phyloP scores from a whole-genome alignment of 768 basidiomycete genomes.

The Rhodotorula kratochvilovae region DNA sequence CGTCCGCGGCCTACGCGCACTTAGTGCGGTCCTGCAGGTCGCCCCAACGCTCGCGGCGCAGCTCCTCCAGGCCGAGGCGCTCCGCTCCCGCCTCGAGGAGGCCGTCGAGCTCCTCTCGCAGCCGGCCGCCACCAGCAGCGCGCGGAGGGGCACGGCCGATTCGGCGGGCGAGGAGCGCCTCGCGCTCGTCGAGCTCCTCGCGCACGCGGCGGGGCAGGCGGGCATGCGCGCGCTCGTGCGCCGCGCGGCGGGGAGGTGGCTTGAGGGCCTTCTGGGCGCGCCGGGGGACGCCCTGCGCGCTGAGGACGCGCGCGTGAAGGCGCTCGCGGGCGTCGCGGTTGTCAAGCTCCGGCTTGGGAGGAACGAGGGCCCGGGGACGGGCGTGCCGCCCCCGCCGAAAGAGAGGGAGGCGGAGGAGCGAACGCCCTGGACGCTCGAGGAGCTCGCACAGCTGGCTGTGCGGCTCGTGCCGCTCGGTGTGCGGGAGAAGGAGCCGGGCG shows the following conservation, averaged over 20 bases:
- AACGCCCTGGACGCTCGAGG: slow-evolving; percentile 58
- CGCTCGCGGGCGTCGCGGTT: slow-evolving; percentile 66
- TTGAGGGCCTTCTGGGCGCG: slow-evolving; percentile 59
- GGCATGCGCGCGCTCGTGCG: slow-evolving; percentile 62
- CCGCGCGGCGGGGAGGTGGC: slow-evolving; percentile 61
- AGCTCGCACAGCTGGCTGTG: slow-evolving; percentile 51
- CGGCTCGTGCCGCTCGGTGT: background rate
- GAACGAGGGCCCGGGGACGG: slow-evolving; percentile 14
- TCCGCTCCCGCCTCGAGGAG: slow-evolving; percentile 64
- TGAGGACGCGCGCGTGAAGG: slow-evolving; percentile 48
- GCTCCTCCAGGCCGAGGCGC: slow-evolving; percentile 63
- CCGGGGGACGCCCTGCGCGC: slow-evolving; percentile 30
- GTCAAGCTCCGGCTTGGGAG: slow-evolving; percentile 65
- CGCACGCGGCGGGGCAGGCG: slow-evolving; percentile 72
- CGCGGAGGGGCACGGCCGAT: slow-evolving; percentile 56
- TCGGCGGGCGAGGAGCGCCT: slow-evolving; percentile 51
- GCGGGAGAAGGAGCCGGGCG: slow-evolving; percentile 44
- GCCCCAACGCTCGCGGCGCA: slow-evolving; percentile 63
- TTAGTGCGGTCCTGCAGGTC: slow-evolving; percentile 79
- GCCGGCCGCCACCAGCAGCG: background rate
- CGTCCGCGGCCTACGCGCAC: slow-evolving; percentile 60
- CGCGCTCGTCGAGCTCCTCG: slow-evolving; percentile 67
- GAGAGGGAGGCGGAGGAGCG: slow-evolving; percentile 50
- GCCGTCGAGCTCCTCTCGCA: slow-evolving; percentile 45
- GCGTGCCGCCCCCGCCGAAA: slow-evolving; percentile 12